A percentile compares a stretch with the other conserved stretches of the same genome.
Evolutionary conservation across 2,329 filamentous ascomycete species (phyloP).

Genomic region (Dactylellina cionopaga): DNA sequence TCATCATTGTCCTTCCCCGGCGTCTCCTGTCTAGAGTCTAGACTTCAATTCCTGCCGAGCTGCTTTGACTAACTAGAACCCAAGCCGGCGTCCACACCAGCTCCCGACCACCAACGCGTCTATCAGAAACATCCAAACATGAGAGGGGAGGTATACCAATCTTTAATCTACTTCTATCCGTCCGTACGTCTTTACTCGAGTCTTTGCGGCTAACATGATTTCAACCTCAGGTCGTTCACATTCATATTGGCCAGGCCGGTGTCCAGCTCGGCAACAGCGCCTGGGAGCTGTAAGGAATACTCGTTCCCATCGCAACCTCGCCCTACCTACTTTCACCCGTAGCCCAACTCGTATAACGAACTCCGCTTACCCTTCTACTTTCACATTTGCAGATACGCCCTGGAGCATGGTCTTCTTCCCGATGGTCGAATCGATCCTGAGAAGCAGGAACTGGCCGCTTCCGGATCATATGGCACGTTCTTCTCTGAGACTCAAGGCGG

Average conservation of each 20-base stretch:
- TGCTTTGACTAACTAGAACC: too few species aligned
- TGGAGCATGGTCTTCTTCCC: conserved; percentile 72
- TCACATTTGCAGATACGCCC: conserved; percentile 67
- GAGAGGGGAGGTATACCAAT: too few species aligned
- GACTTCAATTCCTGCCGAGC: too few species aligned
- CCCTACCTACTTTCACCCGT: too few species aligned
- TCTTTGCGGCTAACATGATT: too few species aligned
- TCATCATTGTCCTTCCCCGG: too few species aligned
- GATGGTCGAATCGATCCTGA: conserved; percentile 69
- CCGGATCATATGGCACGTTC: conserved; percentile 72
- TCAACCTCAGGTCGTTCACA: conserved; percentile 69
- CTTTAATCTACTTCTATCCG: too few species aligned
- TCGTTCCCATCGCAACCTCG: conserved; percentile 20
- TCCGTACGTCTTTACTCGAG: too few species aligned
- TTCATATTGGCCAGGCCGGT: conserved; percentile 76
- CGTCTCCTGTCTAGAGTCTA: too few species aligned
- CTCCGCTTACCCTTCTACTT: conserved; percentile 40
- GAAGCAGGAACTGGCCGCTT: conserved; percentile 62
- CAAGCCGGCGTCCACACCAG: too few species aligned
- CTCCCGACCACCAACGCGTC: too few species aligned
- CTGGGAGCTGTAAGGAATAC: conserved; percentile 72
- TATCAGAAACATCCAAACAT: too few species aligned
- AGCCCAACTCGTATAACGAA: conserved; percentile 9
- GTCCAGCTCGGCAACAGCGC: conserved; percentile 74
- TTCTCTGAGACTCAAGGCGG: conserved; percentile 72